Percentiles rank a stretch among this genome's conserved stretches.
These are phyloP conservation scores for Sphagnum tenellum DNA, from an alignment of 225 moss, liverwort and hornwort species.

Conservation along the genomic window DNA sequence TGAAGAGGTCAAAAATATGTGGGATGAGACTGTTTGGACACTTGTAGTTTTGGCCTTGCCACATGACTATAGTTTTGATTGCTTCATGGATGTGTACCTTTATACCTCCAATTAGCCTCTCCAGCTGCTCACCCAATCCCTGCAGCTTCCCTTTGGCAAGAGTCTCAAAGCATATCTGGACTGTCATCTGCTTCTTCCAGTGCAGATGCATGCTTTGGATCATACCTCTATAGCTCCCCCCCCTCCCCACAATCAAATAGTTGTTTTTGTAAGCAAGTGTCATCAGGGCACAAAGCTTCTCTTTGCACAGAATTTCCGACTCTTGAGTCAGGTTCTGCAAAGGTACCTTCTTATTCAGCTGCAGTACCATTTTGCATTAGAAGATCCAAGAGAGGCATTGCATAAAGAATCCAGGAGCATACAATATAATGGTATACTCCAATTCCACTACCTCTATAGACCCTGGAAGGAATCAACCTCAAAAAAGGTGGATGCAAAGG, in stretches of 20 bases:
- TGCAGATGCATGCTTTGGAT: constrained; percentile 97
- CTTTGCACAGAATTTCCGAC: constrained; percentile 69
- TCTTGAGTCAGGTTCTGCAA: constrained; percentile 67
- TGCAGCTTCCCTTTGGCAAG: constrained; percentile 69
- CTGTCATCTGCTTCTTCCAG: constrained; percentile 99
- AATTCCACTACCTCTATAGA: no score
- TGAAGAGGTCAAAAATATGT: constrained; percentile 66
- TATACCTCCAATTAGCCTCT: constrained; percentile 80
- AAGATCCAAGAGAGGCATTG: no score
- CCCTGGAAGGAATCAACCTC: no score
- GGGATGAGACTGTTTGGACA: constrained; percentile 83
- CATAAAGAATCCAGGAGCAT: no score
- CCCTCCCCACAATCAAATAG: constrained; percentile 85
- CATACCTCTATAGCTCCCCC: constrained; percentile 93
- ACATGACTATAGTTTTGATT: constrained; percentile 75
- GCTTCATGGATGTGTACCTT: constrained; percentile 82
- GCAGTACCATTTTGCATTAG: not conserved
- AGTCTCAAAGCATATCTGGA: constrained; percentile 77
- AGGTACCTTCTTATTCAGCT: constrained; percentile 82
- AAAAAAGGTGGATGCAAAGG: no score
- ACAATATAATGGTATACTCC: no score
- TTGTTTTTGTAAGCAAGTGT: constrained; percentile 96
- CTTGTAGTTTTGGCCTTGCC: constrained; percentile 88
- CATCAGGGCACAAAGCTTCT: constrained; percentile 76
- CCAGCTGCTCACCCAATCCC: constrained; percentile 79